Conservation (phyloP, 2,329 filamentous ascomycete species). For the Pseudocercospora eumusae region DNA sequence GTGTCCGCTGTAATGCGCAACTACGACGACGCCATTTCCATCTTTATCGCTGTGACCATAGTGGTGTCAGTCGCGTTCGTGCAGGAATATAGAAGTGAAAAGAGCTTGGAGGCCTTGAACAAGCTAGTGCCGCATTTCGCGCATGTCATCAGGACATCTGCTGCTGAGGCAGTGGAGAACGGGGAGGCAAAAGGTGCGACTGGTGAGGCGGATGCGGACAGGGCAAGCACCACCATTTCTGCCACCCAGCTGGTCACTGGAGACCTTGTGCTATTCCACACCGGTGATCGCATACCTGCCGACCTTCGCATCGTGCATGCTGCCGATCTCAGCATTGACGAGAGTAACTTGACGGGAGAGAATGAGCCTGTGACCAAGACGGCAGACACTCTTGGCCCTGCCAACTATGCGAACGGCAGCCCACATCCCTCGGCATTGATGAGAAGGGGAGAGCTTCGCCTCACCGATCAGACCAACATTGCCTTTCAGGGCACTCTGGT, state of each 20-base stretch:
- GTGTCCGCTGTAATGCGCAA: constrained; percentile 92
- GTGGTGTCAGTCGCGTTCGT: constrained; percentile 95
- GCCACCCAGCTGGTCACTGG: constrained; percentile 86
- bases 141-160: constrained; percentile 72
- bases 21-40: constrained; percentile 91
- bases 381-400: constrained; percentile 58
- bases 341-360: constrained; percentile 94
- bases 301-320: constrained; percentile 93
- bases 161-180: constrained; percentile 34
- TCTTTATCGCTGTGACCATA: constrained; percentile 93
- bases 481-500: constrained; percentile 98
- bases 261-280: constrained; percentile 90
- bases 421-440: constrained; percentile 21
- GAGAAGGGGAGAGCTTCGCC: constrained; percentile 62
- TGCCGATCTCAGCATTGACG: constrained; percentile 88
- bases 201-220: constrained; percentile 63
- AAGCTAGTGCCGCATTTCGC: constrained; percentile 93
- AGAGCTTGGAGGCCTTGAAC: constrained; percentile 92
- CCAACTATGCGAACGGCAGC: constrained; percentile 29
- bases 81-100: constrained; percentile 96
- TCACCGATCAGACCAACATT: constrained; percentile 82
- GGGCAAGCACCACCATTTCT: constrained; percentile 78
- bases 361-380: constrained; percentile 88
- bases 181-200: constrained; percentile 55
- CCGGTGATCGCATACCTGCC: constrained; percentile 92